A percentile compares a stretch with the other conserved stretches of the same genome.
These are phyloP conservation scores for Coprinellus micaceus DNA, from an alignment of 768 basidiomycete species.

Conservation along the genomic window DNA sequence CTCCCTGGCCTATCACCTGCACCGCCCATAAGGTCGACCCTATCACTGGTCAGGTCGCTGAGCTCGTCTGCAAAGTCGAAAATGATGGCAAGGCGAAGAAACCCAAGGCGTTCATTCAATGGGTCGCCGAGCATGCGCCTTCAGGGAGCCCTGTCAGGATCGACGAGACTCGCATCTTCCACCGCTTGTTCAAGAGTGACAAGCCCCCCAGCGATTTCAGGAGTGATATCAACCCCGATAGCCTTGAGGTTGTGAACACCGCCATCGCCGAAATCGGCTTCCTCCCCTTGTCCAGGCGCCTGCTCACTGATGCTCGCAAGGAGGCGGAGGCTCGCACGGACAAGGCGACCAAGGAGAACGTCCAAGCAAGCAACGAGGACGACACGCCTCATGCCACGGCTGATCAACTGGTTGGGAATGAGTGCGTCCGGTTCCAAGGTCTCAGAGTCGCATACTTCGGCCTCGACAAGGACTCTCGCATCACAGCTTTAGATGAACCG, in stretches of 20 bases:
- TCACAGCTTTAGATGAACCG: constrained; percentile 60
- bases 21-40: constrained; percentile 82
- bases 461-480: constrained; percentile 79
- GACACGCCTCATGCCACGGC: constrained; percentile 71
- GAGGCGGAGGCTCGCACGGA: constrained; percentile 63
- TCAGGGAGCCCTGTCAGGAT: constrained; percentile 80
- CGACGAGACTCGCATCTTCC: constrained; percentile 89
- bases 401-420: constrained; percentile 82
- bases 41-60: constrained; percentile 65
- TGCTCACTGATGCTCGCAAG: constrained; percentile 58
- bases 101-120: constrained; percentile 93
- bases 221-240: constrained; percentile 79
- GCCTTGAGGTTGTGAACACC: constrained; percentile 72
- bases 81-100: constrained; percentile 64
- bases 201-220: constrained; percentile 82
- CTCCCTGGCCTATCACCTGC: constrained; percentile 88
- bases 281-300: constrained; percentile 72
- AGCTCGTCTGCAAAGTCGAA: constrained; percentile 78
- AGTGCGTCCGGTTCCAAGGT: constrained; percentile 95
- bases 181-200: constrained; percentile 91
- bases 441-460: constrained; percentile 94
- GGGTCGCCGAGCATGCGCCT: constrained; percentile 83
- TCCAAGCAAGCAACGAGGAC: constrained; percentile 30
- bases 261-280: constrained; percentile 90
- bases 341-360: constrained; percentile 51